Evolutionary conservation across 208 protist species (phyloP), one percentile per base, ranked within the genome.

Genomic region (Tritrichomonas foetus): DNA sequence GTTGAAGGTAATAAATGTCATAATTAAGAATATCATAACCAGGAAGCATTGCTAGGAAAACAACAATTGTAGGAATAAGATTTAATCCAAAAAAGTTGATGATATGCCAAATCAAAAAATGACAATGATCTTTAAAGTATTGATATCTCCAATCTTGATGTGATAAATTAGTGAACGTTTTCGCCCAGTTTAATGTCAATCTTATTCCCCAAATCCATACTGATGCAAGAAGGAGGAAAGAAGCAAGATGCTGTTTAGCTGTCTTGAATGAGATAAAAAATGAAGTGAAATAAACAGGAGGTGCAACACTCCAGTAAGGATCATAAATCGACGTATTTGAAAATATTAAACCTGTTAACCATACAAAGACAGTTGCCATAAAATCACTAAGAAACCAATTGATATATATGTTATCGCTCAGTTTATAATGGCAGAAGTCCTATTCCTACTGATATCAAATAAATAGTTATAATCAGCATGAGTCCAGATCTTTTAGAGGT

Each of bases 251-350:
- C 16, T 61, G 5, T 61, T 61, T 61, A 61, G 5, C 53, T 22
- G 5, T 61, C 16, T 5, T 22, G 16, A 61, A 61, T 22, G 5
- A 22, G 16, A 61, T 22, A 61, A 61, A 61, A 16, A 61, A 61
- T 22, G 16, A 22, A 22, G 53, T 61, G 16, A 61, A 61, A 47
- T 78, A 78, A 78, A 78, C 69, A 27, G 33, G n/a, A 47, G 20
- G 69, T 47, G 20, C n/a, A 78, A 78, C 69, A 78, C 69, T 78
- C 69, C 69, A 78, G 20, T 78, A 78, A 39, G 69, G 69, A 78
- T 78, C 27, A 78, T 78, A 78, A 47, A 78, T 16, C 1, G 5
- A 39, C 16, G 69, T n/a, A 44, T 78, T 78, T 14, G 5, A 14
- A 5, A 16, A 44, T 16, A 78, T 47, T 27, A 47, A 1, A 16